Evolutionary conservation across 2,329 filamentous ascomycete species (phyloP).

Genomic region (Diaporthe nobilis): DNA sequence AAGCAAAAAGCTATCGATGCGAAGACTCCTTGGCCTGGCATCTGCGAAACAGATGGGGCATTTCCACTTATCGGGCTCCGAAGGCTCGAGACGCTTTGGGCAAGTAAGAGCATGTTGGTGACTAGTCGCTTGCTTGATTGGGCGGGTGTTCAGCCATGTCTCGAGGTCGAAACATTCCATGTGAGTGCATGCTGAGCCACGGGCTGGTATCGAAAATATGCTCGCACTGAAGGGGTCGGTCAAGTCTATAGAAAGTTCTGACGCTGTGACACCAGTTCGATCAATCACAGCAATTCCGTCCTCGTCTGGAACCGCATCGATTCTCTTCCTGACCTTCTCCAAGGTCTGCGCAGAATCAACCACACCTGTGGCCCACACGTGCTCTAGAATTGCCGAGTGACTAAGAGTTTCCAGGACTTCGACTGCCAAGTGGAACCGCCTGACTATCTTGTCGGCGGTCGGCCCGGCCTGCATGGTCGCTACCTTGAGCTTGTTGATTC

Average conservation of each 20-base stretch:
- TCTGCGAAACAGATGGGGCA: constrained; percentile 88
- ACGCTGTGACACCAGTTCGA: constrained; percentile 48
- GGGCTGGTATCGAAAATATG: constrained; percentile 80
- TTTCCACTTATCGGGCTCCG: constrained; percentile 80
- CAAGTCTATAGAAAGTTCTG: constrained; percentile 72
- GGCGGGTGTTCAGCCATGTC: constrained; percentile 81
- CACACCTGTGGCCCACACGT: constrained; percentile 54
- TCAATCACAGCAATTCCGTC: constrained; percentile 75
- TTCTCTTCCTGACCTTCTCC: constrained; percentile 67
- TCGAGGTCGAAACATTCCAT: constrained; percentile 92
- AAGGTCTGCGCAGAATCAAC: constrained; percentile 65
- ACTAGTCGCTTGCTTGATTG: constrained; percentile 56
- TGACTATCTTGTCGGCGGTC: constrained; percentile 37
- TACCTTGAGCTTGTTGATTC: constrained; percentile 74
- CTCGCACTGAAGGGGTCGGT: constrained; percentile 76
- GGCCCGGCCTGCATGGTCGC: constrained; percentile 52
- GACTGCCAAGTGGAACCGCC: constrained; percentile 75
- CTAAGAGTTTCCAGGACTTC: constrained; percentile 75
- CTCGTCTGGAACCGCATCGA: constrained; percentile 61
- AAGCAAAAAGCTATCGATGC: constrained; percentile 81
- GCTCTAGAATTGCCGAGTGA: constrained; percentile 59
- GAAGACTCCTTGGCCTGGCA: constrained; percentile 79
- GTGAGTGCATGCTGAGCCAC: constrained; percentile 79
- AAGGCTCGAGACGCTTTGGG: constrained; percentile 59
- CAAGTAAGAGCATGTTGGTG: constrained; percentile 55